Base-by-base conservation (phyloP, 371 early-diverging fungal genomes). In the Syncephalastrum sp. region DNA sequence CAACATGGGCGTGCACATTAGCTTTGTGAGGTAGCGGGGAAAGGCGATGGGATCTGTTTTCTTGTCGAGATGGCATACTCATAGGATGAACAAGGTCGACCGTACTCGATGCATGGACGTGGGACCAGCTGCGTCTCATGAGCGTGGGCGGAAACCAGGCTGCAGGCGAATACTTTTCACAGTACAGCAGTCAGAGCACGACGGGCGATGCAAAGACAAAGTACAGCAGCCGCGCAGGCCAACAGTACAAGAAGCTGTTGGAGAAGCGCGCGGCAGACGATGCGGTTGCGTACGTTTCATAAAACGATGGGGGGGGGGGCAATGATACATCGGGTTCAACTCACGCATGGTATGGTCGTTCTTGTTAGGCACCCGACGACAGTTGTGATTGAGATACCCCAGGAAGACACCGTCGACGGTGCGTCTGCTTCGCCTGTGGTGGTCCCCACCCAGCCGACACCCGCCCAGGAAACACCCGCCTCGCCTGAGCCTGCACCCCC, bases 91-190 rank as follows among this genome's bases (percentile, higher is more conserved):
- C 16, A 45, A 92, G 92, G 64, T 96, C 96, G 0, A 93, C 93
- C 0, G 74, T 82, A 38, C 80, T 97, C 25, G 97, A 97, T 60
- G 82, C 89, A 16, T 97, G 97, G 98, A 84, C 89, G 8, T 87
- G 95, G 86, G 94, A 94, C 60, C 98, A 98, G 72, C 84, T 98
- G 42, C 87, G 97, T 23, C 75, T 83, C 24, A 96, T 97, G 97
- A 95, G 95, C 66, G 84, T 91, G 5, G 91, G 92, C 45, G 93
- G 93, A 5, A 93, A 92, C 61, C 82, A 82, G 69, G 82, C 85
- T 27, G 89, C 93, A 8, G 68, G 82, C 3, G 94, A 91, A 59
- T 94, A 87, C 61, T 93, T 95, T 75, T 77, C 84, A 50, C 87
- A 86, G 61, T 74, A 88, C 57, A 27, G 41, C 23, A 4, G 47